Base-by-base conservation (phyloP, 2,329 filamentous ascomycete species). In the Coniochaeta sp. region DNA sequence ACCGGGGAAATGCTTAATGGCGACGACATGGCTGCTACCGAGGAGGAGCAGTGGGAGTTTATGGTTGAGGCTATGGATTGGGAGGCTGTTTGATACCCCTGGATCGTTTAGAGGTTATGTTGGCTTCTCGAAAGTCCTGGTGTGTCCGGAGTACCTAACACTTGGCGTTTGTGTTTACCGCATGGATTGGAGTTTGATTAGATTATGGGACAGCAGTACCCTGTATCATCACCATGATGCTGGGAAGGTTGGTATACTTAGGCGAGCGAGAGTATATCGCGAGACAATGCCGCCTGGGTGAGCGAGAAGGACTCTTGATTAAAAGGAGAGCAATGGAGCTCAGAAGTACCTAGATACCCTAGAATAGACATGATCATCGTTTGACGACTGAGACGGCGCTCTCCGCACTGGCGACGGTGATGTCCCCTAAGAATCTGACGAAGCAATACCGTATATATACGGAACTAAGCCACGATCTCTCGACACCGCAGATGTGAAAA, bases 11-110 rank as follows among this genome's bases (percentile, higher is more conserved):
- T 55, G 10, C 49, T 62, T 45, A 56, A 60, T 9, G 53, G 58
- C 30, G 47, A 40, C 9, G 55, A 55, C 6, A 54, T 64, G 53
- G 58, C 60, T 55, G 49, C 51, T 40, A 56, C 59, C 1, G 63
- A 69, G 14, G 71, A 74, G 51, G 68, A 70, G 8, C 71, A 75
- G 53, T 82, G 77, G 76, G 73, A 71, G 24, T 81, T 81, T 52
- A 80, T 82, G 65, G 73, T 78, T 2, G 79, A 82, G 55, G 78
- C 77, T 1, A 82, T 81, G 78, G 78, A 82, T 53, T 81, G 77
- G 78, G 75, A 81, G 60, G 69, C 67, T 7, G 64, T 65, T 14
- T 65, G 52, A 60, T 27, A 42, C 20, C 20, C 20, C 2, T 6
- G 16, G 18, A n/a, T n/a, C n/a, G n/a, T n/a, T n/a, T n/a, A n/a